These are phyloP conservation scores for Diplosphaera chodatii DNA, from an alignment of 139 green algal genomes.

Conservation along the genomic window DNA sequence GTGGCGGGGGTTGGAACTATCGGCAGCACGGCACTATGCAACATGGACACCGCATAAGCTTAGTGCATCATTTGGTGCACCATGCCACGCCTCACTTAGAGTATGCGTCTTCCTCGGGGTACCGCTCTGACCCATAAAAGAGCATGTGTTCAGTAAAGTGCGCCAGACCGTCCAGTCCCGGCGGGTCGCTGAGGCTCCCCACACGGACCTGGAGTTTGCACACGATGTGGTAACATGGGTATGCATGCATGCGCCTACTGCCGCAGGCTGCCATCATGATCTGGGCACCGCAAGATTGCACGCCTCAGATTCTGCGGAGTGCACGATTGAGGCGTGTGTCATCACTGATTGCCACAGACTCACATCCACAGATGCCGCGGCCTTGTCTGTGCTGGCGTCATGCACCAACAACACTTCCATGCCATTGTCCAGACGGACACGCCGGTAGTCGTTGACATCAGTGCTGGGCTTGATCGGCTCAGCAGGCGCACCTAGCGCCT, in stretches of 20 bases:
- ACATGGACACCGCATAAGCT: too few species aligned
- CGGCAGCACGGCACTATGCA: too few species aligned
- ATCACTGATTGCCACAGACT: constrained; percentile 4
- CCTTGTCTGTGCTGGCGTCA: constrained; percentile 75
- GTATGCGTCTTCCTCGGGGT: constrained; percentile 72
- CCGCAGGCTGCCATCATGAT: background rate
- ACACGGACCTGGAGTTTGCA: constrained; percentile 54
- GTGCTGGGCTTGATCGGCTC: constrained; percentile 6
- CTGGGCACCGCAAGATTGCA: background rate
- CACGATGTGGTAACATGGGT: background rate
- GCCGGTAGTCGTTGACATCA: constrained; percentile 56
- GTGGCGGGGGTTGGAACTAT: background rate
- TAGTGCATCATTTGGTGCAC: too few species aligned
- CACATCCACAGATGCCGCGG: constrained; percentile 68
- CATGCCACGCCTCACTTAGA: constrained; percentile 40
- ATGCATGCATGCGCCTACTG: background rate
- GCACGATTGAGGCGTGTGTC: background rate
- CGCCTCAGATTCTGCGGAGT: background rate
- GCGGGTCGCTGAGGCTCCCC: constrained; percentile 69
- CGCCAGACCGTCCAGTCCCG: constrained; percentile 63
- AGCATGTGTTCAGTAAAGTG: constrained; percentile 94
- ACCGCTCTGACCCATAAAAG: constrained; percentile 82
- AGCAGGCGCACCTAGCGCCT: background rate
- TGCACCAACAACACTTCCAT: constrained; percentile 58
- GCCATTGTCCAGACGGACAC: constrained; percentile 55